Evolutionary conservation across 2,329 filamentous ascomycete species (phyloP).

Genomic region (Phaeoacremonium minimum): DNA sequence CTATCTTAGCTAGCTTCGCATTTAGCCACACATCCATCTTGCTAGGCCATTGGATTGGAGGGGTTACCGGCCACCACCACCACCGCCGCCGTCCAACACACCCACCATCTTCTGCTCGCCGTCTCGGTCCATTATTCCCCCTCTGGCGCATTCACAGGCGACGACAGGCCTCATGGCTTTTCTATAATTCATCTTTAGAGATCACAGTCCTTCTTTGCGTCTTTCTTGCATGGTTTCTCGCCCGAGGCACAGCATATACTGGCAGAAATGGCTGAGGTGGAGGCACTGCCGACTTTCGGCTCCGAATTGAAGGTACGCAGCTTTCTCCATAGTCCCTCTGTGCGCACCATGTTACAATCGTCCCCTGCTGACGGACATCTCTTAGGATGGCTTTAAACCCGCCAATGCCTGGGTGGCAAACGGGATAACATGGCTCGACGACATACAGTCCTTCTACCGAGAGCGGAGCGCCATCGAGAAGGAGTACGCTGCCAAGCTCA

Average conservation of each 20-base stretch:
- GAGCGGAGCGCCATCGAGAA: constrained; percentile 93
- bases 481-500: constrained; percentile 89
- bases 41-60: too few species aligned
- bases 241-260: constrained; percentile 9
- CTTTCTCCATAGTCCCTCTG: not conserved
- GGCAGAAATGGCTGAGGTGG: constrained; percentile 73
- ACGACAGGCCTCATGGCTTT: not conserved
- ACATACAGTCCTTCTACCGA: constrained; percentile 95
- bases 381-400: constrained; percentile 90
- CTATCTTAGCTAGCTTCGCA: too few species aligned
- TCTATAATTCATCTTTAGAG: not conserved
- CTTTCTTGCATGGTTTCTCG: constrained; percentile 8
- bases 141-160: not conserved
- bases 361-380: constrained; percentile 6
- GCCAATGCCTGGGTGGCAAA: constrained; percentile 88
- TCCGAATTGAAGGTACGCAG: constrained; percentile 79
- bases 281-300: constrained; percentile 82
- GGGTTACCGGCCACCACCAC: not conserved
- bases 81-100: not conserved
- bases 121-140: not conserved
- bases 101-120: constrained; percentile 1
- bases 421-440: constrained; percentile 92
- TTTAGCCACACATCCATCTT: too few species aligned
- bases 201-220: not conserved
- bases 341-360: constrained; percentile 7